Base-by-base conservation (phyloP, 805 yeast species). In the Schwanniomyces pseudopolymorphus region DNA sequence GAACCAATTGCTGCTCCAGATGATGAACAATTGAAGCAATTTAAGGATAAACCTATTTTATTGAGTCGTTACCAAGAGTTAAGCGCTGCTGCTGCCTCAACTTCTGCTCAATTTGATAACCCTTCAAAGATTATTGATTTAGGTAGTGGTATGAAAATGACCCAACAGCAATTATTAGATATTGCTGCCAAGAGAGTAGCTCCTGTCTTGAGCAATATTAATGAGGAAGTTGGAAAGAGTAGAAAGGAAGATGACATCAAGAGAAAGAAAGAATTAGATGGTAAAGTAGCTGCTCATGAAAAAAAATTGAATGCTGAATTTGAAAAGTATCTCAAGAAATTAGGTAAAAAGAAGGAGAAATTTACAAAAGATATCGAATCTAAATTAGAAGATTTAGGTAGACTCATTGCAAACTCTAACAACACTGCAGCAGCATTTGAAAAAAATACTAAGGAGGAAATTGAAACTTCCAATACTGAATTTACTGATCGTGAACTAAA, bases 181-280 rank as follows among this genome's bases (percentile, higher is more conserved):
- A 75, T 80, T 56, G 84, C 84, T 19, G 75, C 77, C 33, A 68
- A 67, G 51, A 70, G 84, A 52, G 81, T 80, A 33, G 77, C 79
- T 27, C 85, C 85, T 4, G 75, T 79, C 33, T 65, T 80, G 56
- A 69, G 74, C 39, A 68, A 63, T 51, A 79, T 80, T 57, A 77
- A 79, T 56, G 76, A 72, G 24, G 75, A 76, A 49, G 84, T 79
- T 40, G 63, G 60, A 40, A 67, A 70, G 51, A 68, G 76, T 26
- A 59, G 74, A 50, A 50, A 67, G 46, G 77, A 69, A 50, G 82
- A 77, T 57, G 66, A 69, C 54, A 62, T 73, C 58, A 60, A 65
- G 49, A 60, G 72, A 59, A 58, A 74, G 58, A 62, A 67, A 45
- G 65, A 61, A 31, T 65, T 74, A 43, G 70, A 65, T 20, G 53